Conservation (phyloP, 169 alveolate genomes). For the Plasmodium knowlesi region DNA sequence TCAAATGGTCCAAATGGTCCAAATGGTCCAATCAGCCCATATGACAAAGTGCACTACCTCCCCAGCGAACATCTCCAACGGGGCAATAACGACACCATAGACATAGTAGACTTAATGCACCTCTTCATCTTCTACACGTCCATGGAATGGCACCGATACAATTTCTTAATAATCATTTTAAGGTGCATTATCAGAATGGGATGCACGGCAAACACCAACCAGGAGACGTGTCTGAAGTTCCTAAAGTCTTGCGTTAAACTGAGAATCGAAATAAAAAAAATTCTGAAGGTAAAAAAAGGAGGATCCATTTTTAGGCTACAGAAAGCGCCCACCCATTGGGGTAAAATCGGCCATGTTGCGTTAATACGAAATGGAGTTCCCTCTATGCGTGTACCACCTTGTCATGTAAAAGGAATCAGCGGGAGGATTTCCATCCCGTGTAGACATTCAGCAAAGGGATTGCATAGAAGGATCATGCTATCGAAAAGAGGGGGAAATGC, state of each 20-base stretch:
- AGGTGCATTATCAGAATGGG: not conserved
- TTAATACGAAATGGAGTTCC: not conserved
- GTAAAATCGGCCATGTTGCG: not conserved
- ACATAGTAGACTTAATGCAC: slow-evolving; percentile 4
- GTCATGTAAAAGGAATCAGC: not conserved
- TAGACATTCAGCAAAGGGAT: not conserved
- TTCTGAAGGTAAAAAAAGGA: not conserved
- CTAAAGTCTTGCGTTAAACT: slow-evolving; percentile 15
- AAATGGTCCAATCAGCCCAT: not conserved
- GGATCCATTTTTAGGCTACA: not conserved
- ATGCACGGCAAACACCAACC: not conserved
- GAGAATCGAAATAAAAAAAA: slow-evolving; percentile 12
- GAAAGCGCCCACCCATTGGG: not conserved
- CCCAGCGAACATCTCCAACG: not conserved
- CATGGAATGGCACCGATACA: not conserved
- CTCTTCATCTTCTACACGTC: slow-evolving; percentile 11
- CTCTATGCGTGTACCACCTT: not conserved
- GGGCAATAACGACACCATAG: not conserved
- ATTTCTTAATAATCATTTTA: slow-evolving; percentile 7
- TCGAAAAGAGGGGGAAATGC: not conserved
- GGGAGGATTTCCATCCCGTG: not conserved
- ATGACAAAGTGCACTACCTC: not conserved
- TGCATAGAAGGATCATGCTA: not conserved
- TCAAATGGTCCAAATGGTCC: too few relatives aligned
- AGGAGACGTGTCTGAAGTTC: not conserved